These are phyloP conservation scores for Collybia nuda DNA, from an alignment of 768 basidiomycete species.

Conservation along the genomic window DNA sequence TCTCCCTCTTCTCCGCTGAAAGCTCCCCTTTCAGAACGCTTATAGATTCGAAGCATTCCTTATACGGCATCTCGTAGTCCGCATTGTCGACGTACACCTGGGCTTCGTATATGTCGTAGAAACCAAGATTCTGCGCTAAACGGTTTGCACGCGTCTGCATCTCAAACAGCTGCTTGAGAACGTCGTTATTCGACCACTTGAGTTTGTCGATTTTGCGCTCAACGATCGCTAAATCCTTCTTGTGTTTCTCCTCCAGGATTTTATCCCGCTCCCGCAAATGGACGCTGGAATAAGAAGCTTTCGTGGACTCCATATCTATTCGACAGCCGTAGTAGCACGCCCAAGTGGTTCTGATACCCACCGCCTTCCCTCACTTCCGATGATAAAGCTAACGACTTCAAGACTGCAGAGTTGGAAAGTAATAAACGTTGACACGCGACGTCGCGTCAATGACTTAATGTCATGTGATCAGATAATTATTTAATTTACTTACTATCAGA, in stretches of 20 bases:
- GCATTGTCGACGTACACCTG: slow-evolving; percentile 37
- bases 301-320: background rate
- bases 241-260: slow-evolving; percentile 29
- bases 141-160: slow-evolving; percentile 31
- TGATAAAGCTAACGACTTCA: too few relatives aligned
- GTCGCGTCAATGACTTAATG: too few relatives aligned
- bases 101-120: slow-evolving; percentile 39
- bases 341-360: too few relatives aligned
- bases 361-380: too few relatives aligned
- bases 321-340: too few relatives aligned
- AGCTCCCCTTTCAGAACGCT: slow-evolving; percentile 29
- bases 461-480: too few relatives aligned
- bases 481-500: too few relatives aligned
- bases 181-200: slow-evolving; percentile 31
- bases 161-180: slow-evolving; percentile 37
- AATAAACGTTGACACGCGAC: too few relatives aligned
- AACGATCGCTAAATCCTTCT: slow-evolving; percentile 27
- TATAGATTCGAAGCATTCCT: slow-evolving; percentile 33
- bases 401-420: too few relatives aligned
- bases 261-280: slow-evolving; percentile 36
- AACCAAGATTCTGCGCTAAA: slow-evolving; percentile 44
- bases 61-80: slow-evolving; percentile 31
- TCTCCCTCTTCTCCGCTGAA: slow-evolving; percentile 18
- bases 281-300: slow-evolving; percentile 27
- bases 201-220: slow-evolving; percentile 31